These are phyloP conservation scores for Aspergillus uvarum DNA, from an alignment of 2,329 filamentous ascomycete genomes.

Conservation along the genomic window DNA sequence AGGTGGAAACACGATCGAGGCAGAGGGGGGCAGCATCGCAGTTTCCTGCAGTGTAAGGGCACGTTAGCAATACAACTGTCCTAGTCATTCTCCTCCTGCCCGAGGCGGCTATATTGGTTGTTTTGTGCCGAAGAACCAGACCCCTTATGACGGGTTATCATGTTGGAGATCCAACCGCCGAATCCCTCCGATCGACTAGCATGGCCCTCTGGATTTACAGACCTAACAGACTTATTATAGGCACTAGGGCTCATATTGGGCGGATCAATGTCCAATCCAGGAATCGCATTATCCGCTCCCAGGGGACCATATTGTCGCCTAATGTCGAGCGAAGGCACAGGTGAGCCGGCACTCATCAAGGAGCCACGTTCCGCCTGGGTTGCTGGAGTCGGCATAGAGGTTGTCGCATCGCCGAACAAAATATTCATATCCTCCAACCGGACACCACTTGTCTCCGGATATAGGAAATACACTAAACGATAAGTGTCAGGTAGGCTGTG, in stretches of 20 bases:
- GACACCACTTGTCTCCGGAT: constrained; percentile 94
- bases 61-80: neutral
- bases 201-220: constrained; percentile 35
- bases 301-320: constrained; percentile 50
- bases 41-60: neutral
- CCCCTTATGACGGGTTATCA: constrained; percentile 56
- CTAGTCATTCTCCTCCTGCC: constrained; percentile 43
- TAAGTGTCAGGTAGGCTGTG: constrained; percentile 16
- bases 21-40: neutral
- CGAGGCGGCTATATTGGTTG: constrained; percentile 47
- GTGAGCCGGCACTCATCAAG: constrained; percentile 74
- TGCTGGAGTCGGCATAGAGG: constrained; percentile 75
- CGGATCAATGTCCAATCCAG: constrained; percentile 77
- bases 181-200: constrained; percentile 54
- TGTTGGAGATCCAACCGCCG: constrained; percentile 68
- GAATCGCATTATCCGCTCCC: constrained; percentile 68
- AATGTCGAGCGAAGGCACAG: constrained; percentile 73
- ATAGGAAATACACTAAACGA: constrained; percentile 83
- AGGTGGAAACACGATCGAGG: neutral
- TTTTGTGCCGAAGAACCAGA: constrained; percentile 39
- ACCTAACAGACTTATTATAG: constrained; percentile 50
- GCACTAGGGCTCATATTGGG: constrained; percentile 58
- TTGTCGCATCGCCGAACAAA: constrained; percentile 90
- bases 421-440: constrained; percentile 95
- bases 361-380: constrained; percentile 78